phyloP scores from a whole-genome alignment of 257 asterid genomes.

The Salvia miltiorrhiza region DNA sequence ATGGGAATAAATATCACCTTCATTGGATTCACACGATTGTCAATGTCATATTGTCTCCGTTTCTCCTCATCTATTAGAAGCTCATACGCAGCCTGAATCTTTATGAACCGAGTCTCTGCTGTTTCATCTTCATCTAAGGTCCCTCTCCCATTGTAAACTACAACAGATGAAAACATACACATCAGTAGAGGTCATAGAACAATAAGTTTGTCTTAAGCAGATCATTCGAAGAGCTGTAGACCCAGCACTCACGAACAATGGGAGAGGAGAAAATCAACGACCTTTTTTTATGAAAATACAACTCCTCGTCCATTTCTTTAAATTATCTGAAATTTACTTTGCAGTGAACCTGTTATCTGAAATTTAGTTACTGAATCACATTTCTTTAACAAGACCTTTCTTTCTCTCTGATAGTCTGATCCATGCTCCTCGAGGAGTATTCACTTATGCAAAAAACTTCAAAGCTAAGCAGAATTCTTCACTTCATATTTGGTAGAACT shows the following conservation, averaged over 20 bases:
- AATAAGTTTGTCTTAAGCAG: neutral
- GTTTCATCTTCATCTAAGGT: slow-evolving; percentile 94
- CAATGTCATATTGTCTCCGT: slow-evolving; percentile 68
- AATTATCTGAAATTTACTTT: neutral
- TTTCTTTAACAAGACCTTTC: slow-evolving; percentile 5
- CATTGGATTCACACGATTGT: slow-evolving; percentile 83
- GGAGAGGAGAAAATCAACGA: neutral
- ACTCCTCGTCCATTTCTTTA: no score
- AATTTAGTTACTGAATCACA: slow-evolving; percentile 2
- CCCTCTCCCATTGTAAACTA: slow-evolving; percentile 91
- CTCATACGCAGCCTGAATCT: slow-evolving; percentile 97
- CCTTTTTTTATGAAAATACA: neutral
- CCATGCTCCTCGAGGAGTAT: slow-evolving; percentile 8
- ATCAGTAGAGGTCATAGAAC: slow-evolving; percentile 24
- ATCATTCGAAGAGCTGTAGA: neutral
- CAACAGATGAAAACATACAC: slow-evolving; percentile 13
- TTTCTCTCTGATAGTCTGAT: slow-evolving; percentile 4
- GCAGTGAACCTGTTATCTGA: neutral
- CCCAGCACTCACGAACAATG: slow-evolving; percentile 4
- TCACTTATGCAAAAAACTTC: slow-evolving; percentile 15
- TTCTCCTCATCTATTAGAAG: slow-evolving; percentile 76
- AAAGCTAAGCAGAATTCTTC: slow-evolving; percentile 17
- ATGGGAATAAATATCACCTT: slow-evolving; percentile 49
- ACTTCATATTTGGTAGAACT: slow-evolving; percentile 13
- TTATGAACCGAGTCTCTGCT: slow-evolving; percentile 92